Evolutionary conservation across 805 yeast species (phyloP).

Genomic region (Kodamaea leandrae): DNA sequence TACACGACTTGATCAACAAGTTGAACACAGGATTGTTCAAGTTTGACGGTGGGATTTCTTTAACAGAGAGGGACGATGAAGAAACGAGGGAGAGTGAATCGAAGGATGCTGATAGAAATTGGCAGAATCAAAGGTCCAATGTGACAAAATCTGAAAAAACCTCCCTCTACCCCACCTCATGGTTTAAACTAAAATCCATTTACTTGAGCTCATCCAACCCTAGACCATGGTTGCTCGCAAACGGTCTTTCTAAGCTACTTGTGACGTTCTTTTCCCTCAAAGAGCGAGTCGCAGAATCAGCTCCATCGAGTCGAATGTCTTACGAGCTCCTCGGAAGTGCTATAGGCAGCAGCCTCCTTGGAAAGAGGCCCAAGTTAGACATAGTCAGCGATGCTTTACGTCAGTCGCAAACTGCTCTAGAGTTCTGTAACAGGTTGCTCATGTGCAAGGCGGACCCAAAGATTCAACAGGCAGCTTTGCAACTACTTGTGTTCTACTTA

Average conservation of each 20-base stretch:
- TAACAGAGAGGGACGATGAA: slow-evolving; percentile 5
- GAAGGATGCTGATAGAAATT: background rate
- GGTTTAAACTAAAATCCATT: slow-evolving; percentile 28
- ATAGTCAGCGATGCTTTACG: slow-evolving; percentile 20
- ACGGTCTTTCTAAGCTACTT: slow-evolving; percentile 35
- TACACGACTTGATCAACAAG: slow-evolving; percentile 22
- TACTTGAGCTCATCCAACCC: slow-evolving; percentile 18
- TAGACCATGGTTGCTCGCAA: slow-evolving; percentile 41
- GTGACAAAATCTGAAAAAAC: slow-evolving; percentile 1
- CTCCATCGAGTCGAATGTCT: slow-evolving; percentile 1
- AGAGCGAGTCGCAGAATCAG: slow-evolving; percentile 1
- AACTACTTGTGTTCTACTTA: slow-evolving; percentile 22
- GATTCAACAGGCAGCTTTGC: slow-evolving; percentile 22
- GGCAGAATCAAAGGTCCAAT: too few relatives aligned
- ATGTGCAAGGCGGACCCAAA: slow-evolving; percentile 13
- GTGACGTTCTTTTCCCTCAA: slow-evolving; percentile 29
- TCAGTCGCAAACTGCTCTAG: slow-evolving; percentile 18
- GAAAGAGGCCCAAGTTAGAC: slow-evolving; percentile 26
- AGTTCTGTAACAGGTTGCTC: slow-evolving; percentile 27
- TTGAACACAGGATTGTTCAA: slow-evolving; percentile 12
- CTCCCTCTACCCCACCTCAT: slow-evolving; percentile 10
- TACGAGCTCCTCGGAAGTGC: slow-evolving; percentile 3
- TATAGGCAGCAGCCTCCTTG: background rate
- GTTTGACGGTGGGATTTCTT: slow-evolving; percentile 15
- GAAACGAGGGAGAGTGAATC: background rate